Evolutionary conservation across 768 basidiomycete species (phyloP).

Genomic region (Gloeostereum incarnatum): DNA sequence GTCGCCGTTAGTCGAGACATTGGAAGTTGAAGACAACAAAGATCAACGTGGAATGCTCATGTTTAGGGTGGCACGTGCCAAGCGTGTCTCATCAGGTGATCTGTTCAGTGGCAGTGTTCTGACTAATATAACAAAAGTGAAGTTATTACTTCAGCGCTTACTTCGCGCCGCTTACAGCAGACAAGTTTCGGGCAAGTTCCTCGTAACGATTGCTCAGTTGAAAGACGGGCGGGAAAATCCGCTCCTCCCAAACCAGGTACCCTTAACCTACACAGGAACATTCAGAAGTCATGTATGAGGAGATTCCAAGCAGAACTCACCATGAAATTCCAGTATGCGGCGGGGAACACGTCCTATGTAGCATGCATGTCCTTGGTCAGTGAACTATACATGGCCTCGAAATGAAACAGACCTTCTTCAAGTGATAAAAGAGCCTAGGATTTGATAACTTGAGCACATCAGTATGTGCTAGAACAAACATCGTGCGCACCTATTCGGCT

Average conservation of each 20-base stretch:
- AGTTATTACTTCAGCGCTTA: too few relatives aligned
- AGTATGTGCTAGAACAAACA: neutral
- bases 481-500: slow-evolving; percentile 52
- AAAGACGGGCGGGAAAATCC: too few relatives aligned
- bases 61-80: too few relatives aligned
- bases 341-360: slow-evolving; percentile 57
- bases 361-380: neutral
- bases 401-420: slow-evolving; percentile 57
- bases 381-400: neutral
- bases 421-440: slow-evolving; percentile 67
- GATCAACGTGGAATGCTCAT: too few relatives aligned
- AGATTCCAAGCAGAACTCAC: slow-evolving; percentile 20
- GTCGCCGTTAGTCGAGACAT: slow-evolving; percentile 79
- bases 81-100: too few relatives aligned
- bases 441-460: too few relatives aligned
- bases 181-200: too few relatives aligned
- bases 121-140: too few relatives aligned
- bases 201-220: too few relatives aligned
- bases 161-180: too few relatives aligned
- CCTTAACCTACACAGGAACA: slow-evolving; percentile 24
- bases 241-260: slow-evolving; percentile 39
- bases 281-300: neutral
- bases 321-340: slow-evolving; percentile 72
- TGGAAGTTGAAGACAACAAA: too few relatives aligned
- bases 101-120: too few relatives aligned